A percentile compares a stretch with the other conserved stretches of the same genome.
Evolutionary conservation across 2,329 filamentous ascomycete species (phyloP).

Genomic region (Nemania serpens): DNA sequence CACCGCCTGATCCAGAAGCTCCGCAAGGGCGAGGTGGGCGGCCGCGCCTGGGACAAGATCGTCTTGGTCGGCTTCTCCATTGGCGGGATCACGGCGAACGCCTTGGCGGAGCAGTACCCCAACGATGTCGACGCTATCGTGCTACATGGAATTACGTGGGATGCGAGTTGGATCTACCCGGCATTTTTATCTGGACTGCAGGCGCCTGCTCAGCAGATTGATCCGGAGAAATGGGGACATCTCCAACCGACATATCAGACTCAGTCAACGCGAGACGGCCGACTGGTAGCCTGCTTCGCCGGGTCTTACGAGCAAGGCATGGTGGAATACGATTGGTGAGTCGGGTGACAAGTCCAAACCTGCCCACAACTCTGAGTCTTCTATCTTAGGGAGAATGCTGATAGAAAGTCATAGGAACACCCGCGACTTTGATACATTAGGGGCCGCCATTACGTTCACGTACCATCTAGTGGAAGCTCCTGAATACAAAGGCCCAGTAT

Average conservation of each 20-base stretch:
- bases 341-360: background rate
- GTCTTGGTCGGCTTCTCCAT: constrained; percentile 23
- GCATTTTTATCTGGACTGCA: constrained; percentile 31
- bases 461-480: constrained; percentile 27
- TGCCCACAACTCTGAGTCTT: background rate
- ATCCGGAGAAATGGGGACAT: constrained; percentile 26
- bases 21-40: constrained; percentile 20
- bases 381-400: too few species aligned
- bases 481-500: constrained; percentile 26
- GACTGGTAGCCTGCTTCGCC: constrained; percentile 28
- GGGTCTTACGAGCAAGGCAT: constrained; percentile 25
- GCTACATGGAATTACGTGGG: constrained; percentile 27
- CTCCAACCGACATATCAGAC: constrained; percentile 25
- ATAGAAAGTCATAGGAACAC: constrained; percentile 1
- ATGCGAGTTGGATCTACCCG: constrained; percentile 26
- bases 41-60: constrained; percentile 23
- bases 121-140: constrained; percentile 26
- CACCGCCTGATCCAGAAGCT: constrained; percentile 29
- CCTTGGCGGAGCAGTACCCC: constrained; percentile 26
- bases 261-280: constrained; percentile 23
- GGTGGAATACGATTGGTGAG: constrained; percentile 23
- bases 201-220: constrained; percentile 20
- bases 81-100: constrained; percentile 21
- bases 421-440: constrained; percentile 30
- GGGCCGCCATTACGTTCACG: constrained; percentile 29